Evolutionary conservation across 352 stramenopile species (phyloP).

Genomic region (Globisporangium acanthophoron): DNA sequence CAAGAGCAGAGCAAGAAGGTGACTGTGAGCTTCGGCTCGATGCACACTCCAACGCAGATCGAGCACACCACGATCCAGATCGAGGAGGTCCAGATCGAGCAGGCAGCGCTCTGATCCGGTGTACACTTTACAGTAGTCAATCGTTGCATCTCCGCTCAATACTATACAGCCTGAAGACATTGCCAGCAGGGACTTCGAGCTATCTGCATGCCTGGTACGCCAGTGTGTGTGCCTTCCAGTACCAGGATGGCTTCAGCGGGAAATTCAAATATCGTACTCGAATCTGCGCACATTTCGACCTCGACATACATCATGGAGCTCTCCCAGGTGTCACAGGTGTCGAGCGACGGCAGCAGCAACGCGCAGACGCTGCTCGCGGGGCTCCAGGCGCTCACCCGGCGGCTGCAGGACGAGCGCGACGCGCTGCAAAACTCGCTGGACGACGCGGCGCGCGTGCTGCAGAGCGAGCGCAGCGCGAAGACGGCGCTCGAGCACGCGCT

Average conservation of each 20-base stretch:
- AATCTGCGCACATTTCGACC: not conserved
- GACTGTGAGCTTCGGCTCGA: conserved; percentile 21
- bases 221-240: no score
- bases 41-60: conserved; percentile 18
- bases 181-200: no score
- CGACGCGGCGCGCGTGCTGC: conserved; percentile 38
- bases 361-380: conserved; percentile 10
- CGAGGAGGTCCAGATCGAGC: conserved; percentile 11
- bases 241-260: not conserved
- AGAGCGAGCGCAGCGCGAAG: conserved; percentile 29
- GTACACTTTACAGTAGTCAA: no score
- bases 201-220: no score
- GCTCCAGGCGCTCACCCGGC: conserved; percentile 55
- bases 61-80: conserved; percentile 12
- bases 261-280: conserved; percentile 5
- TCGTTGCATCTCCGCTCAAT: not conserved
- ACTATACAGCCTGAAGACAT: no score
- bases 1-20: conserved; percentile 7
- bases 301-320: not conserved
- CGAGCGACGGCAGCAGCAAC: conserved; percentile 2
- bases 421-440: conserved; percentile 40
- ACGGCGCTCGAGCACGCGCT: conserved; percentile 50
- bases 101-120: conserved; percentile 5
- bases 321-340: not conserved
- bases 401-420: conserved; percentile 59